phyloP scores from a whole-genome alignment of 2,329 filamentous ascomycete species.

The Clathrospora elynae region DNA sequence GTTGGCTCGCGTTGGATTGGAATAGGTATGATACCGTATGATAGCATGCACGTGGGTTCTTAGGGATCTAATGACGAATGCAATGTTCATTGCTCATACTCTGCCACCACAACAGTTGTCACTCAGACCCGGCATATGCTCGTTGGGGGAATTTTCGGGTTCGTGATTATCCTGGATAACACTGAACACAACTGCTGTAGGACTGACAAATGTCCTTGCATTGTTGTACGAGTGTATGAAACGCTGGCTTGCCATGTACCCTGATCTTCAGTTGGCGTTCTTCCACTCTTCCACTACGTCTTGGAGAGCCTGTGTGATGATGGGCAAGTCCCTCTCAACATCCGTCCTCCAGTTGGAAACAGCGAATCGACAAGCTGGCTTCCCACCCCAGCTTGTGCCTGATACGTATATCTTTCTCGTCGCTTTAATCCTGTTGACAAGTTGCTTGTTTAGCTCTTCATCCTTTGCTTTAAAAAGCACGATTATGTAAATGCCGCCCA shows the following conservation, averaged over 20 bases:
- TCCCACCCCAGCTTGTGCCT: slow-evolving; percentile 76
- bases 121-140: too few species aligned
- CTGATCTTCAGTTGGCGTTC: too few species aligned
- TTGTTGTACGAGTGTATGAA: too few species aligned
- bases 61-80: slow-evolving; percentile 11
- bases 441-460: slow-evolving; percentile 63
- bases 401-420: slow-evolving; percentile 80
- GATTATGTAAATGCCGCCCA: slow-evolving; percentile 67
- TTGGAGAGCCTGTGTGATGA: slow-evolving; percentile 69
- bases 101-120: too few species aligned
- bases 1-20: slow-evolving; percentile 5
- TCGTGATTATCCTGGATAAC: too few species aligned
- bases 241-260: too few species aligned
- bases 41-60: slow-evolving; percentile 9
- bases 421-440: slow-evolving; percentile 76
- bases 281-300: slow-evolving; percentile 26
- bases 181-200: too few species aligned
- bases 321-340: slow-evolving; percentile 65
- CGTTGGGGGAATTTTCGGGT: too few species aligned
- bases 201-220: too few species aligned
- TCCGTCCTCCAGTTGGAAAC: slow-evolving; percentile 84
- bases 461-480: slow-evolving; percentile 79
- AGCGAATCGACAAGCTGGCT: slow-evolving; percentile 78
- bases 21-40: slow-evolving; percentile 13
- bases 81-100: slow-evolving; percentile 7